Conservation (phyloP, 2,329 filamentous ascomycete genomes). For the Sporothrix brasiliensis region DNA sequence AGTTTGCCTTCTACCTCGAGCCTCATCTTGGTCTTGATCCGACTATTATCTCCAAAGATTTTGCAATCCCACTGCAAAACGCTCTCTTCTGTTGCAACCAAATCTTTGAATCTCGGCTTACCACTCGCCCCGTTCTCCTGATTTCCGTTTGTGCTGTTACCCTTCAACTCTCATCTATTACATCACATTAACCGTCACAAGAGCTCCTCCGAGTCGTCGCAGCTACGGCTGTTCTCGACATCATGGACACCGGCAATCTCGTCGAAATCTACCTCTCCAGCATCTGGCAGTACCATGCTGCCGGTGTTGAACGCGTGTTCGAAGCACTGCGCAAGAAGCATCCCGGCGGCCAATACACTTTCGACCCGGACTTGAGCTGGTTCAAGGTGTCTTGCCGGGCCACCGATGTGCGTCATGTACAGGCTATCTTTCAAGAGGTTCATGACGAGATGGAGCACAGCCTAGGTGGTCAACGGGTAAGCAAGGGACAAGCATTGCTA, state of each 20-base stretch:
- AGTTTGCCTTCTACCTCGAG: not conserved
- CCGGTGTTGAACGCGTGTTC: slow-evolving; percentile 37
- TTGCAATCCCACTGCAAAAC: not conserved
- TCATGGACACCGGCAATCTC: slow-evolving; percentile 20
- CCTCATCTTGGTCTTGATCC: not conserved
- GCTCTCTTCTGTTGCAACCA: not conserved
- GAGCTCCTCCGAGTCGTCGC: not conserved
- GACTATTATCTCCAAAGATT: not conserved
- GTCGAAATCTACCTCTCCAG: slow-evolving; percentile 39
- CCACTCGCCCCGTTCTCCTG: not conserved
- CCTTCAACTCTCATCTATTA: not conserved
- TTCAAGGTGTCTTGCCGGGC: slow-evolving; percentile 38
- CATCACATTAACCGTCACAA: not conserved
- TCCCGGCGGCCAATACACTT: slow-evolving; percentile 36
- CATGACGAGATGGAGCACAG: slow-evolving; percentile 32
- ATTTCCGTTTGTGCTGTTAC: not conserved
- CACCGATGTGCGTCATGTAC: slow-evolving; percentile 31
- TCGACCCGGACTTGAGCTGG: slow-evolving; percentile 37
- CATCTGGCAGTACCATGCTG: slow-evolving; percentile 39
- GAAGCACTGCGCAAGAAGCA: slow-evolving; percentile 34
- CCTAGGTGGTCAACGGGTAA: not conserved
- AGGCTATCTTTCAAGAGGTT: slow-evolving; percentile 31
- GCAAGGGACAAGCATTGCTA: not conserved
- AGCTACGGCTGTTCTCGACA: not conserved
- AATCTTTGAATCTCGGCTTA: too few relatives aligned